A percentile compares a stretch with the other conserved stretches of the same genome.
phyloP scores from a whole-genome alignment of 352 stramenopile species.

The Phytophthora pseudosyringae region DNA sequence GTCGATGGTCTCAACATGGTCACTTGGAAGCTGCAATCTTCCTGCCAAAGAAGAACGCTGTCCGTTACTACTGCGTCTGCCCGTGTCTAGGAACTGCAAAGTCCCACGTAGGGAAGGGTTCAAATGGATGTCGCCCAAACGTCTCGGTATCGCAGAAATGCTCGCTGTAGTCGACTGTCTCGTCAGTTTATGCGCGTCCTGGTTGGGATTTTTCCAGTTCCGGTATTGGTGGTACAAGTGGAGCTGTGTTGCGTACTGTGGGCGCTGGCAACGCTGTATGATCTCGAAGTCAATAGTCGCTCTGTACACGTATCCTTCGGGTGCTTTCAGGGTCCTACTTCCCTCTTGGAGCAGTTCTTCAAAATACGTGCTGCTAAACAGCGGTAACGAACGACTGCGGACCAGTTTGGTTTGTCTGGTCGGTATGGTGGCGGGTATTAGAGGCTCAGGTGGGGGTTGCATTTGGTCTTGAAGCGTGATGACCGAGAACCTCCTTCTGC shows the following conservation, averaged over 20 bases:
- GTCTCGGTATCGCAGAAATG: neutral
- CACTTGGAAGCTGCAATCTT: slow-evolving; percentile 22
- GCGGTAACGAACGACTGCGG: slow-evolving; percentile 56
- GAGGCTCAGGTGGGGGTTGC: neutral
- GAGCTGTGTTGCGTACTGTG: slow-evolving; percentile 62
- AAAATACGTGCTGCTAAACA: slow-evolving; percentile 57
- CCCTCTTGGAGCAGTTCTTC: slow-evolving; percentile 12
- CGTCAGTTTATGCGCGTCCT: neutral
- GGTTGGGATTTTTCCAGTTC: slow-evolving; percentile 33
- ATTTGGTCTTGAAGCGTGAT: neutral
- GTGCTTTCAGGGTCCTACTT: slow-evolving; percentile 2
- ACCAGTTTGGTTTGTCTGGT: slow-evolving; percentile 21
- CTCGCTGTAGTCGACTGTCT: neutral
- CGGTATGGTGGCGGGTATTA: neutral
- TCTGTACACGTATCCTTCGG: slow-evolving; percentile 7
- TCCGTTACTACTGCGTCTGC: slow-evolving; percentile 13
- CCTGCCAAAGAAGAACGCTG: slow-evolving; percentile 10
- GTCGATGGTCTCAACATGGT: slow-evolving; percentile 20
- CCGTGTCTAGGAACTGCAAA: slow-evolving; percentile 16
- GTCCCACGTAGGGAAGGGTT: slow-evolving; percentile 14
- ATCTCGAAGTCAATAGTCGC: slow-evolving; percentile 63
- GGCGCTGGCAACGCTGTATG: slow-evolving; percentile 62
- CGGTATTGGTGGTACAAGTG: slow-evolving; percentile 49
- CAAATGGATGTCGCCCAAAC: neutral
- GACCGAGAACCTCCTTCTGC: slow-evolving; percentile 16